Evolutionary conservation across 2,329 filamentous ascomycete genomes (phyloP).

Genomic region (Neoscytalidium dimidiatum): DNA sequence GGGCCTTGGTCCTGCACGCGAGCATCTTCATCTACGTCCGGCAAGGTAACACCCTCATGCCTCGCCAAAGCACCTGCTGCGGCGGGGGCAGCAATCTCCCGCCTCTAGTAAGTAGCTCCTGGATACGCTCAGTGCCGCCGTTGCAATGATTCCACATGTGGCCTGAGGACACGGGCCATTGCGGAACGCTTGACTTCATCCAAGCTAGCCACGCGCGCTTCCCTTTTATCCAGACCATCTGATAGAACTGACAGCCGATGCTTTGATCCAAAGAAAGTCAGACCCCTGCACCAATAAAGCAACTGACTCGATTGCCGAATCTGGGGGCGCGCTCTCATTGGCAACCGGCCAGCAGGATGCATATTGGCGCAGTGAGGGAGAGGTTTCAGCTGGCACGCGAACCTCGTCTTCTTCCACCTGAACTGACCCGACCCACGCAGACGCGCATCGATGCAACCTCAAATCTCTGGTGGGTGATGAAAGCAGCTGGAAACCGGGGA

Average conservation of each 20-base stretch:
- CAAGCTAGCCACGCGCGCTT: conserved; percentile 10
- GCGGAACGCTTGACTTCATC: conserved; percentile 14
- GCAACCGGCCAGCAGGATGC: background rate
- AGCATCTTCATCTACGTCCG: conserved; percentile 9
- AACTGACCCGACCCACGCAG: conserved; percentile 8
- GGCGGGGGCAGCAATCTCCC: conserved; percentile 11
- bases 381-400: conserved; percentile 14
- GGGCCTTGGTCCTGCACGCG: background rate
- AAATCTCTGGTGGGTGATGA: background rate
- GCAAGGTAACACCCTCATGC: conserved; percentile 10
- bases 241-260: conserved; percentile 5
- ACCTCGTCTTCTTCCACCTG: background rate
- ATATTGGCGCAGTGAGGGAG: background rate
- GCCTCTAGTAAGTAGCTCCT: background rate
- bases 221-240: conserved; percentile 10
- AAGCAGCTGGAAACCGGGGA: conserved; percentile 10
- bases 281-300: conserved; percentile 10
- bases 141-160: conserved; percentile 10
- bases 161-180: conserved; percentile 8
- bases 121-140: background rate
- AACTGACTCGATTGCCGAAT: conserved; percentile 10
- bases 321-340: conserved; percentile 7
- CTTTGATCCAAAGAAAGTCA: conserved; percentile 3
- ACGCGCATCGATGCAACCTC: conserved; percentile 2
- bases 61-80: background rate